Evolutionary conservation across 2,329 filamentous ascomycete species (phyloP), one percentile per base, ranked within the genome.

Genomic region (Helminthosporium solani): DNA sequence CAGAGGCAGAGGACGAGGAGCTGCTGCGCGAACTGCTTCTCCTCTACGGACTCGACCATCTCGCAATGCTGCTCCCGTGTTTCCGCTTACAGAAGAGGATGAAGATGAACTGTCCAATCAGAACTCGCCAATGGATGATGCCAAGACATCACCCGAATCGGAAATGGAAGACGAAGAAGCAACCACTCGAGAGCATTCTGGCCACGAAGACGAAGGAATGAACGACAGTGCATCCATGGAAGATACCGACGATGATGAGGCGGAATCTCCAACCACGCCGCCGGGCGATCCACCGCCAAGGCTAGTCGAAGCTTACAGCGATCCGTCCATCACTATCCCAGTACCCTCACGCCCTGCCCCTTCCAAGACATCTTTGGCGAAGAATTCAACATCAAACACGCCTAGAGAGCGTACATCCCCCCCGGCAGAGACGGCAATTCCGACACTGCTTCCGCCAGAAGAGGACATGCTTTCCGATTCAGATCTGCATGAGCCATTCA

Each of bases 401-500:
- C 61, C 63, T 8, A 56, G 53, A 25, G 58, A 63, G 1, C 48
- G 49, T 15, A 53, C 54, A 9, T 58, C 60, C 4, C 64, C 65
- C 7, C 61, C 60, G 4, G 53, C 56, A 8, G 56, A 60, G 15
- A 44, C 53, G 2, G 44, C 56, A 9, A 45, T 55, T 3, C 56
- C 58, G 1, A 61, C 52, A 46, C 44, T 62, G 12, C 49, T 70
- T 2, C 47, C 62, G 15, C 63, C 64, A 7, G 59, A 63, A 41
- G 68, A 71, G 25, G 68, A 70, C 42, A 44, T 59, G 14, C 54
- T 72, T 1, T 63, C 63, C 1, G 65, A 70, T 14, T 61, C 60
- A 2, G 68, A 72, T 45, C 58, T 72, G n/a, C 68, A 65, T 3
- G 60, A 59, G 5, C 61, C 70, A 2, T 73, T 67, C 54, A 50